phyloP scores from a whole-genome alignment of 768 basidiomycete genomes.

The Chalciporus piperatus region DNA sequence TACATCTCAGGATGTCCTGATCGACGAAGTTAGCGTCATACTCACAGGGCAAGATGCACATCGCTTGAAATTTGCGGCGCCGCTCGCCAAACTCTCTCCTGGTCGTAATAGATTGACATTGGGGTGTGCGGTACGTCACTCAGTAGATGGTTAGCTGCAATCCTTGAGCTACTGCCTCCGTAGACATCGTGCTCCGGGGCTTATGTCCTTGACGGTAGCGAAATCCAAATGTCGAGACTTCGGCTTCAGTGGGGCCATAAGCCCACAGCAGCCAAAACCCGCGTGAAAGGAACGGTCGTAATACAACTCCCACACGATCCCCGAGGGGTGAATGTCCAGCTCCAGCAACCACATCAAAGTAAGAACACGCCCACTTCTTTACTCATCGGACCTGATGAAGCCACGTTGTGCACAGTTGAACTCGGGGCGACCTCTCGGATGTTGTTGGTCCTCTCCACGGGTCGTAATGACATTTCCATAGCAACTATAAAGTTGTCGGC shows the following conservation, averaged over 20 bases:
- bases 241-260: slow-evolving; percentile 64
- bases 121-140: slow-evolving; percentile 66
- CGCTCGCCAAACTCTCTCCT: slow-evolving; percentile 43
- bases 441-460: slow-evolving; percentile 57
- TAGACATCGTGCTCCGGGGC: slow-evolving; percentile 67
- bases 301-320: slow-evolving; percentile 64
- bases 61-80: slow-evolving; percentile 52
- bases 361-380: slow-evolving; percentile 16
- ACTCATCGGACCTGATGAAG: background rate
- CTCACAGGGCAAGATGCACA: slow-evolving; percentile 63
- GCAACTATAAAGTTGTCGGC: slow-evolving; percentile 54
- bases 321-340: slow-evolving; percentile 58
- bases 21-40: slow-evolving; percentile 61
- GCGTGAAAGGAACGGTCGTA: slow-evolving; percentile 30
- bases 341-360: slow-evolving; percentile 53
- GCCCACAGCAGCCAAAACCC: slow-evolving; percentile 17
- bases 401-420: slow-evolving; percentile 46
- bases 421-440: slow-evolving; percentile 58
- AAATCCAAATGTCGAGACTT: slow-evolving; percentile 62
- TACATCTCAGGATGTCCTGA: slow-evolving; percentile 48
- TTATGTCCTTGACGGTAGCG: slow-evolving; percentile 64
- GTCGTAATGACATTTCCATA: slow-evolving; percentile 61
- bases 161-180: background rate
- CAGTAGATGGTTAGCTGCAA: background rate
- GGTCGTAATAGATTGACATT: slow-evolving; percentile 59